Base-by-base conservation (phyloP, 192 early-diverging fungal genomes). In the Fimicolochytrium jonesii region DNA sequence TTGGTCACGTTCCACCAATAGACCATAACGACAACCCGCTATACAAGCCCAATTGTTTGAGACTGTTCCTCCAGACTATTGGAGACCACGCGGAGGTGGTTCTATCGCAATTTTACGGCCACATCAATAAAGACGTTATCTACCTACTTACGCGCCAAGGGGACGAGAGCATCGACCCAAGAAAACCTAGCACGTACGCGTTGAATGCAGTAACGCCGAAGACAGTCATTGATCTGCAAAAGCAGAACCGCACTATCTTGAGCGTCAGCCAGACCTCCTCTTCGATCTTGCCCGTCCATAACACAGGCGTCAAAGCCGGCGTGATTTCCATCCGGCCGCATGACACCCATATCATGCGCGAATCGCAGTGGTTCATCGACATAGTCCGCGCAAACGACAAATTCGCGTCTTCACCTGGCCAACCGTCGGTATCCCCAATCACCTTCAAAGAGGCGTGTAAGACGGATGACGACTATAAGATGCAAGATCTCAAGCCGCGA, bases 71-170 rank as follows among this genome's bases (percentile, higher is more conserved):
- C 15, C 66, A 72, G 39, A 56, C 80, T 23, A 59, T 30, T 36
- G 79, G 79, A 29, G 74, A 80, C 30, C 74, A 37, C 45, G 70
- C 74, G 20, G 77, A 81, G 42, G 70, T 76, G 13, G 69, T 81
- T 22, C 31, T 81, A 25, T 51, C 39, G 1, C 68, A 68, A 32
- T 77, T 74, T 41, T 78, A 59, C 55, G 79, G 79, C 1, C 79
- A 81, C 69, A 72, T 78, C 35, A 81, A 81, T 45, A 45, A 57
- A 15, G 79, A 81, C 49, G 35, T 74, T n/a, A 41, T 73, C 34
- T 59, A 49, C 50, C 9, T 68, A 13, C 11, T 61, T n/a, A 26
- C 55, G 1, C 46, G 46, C 29, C 20, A 3, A 3, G 2, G 56
- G 18, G 29, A 41, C 13, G 20, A 17, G 15, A 69, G 0, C n/a